Evolutionary conservation across 1,139 yeast species (phyloP), one percentile per base, ranked within the genome.

Genomic region (Taiozyma sp.): DNA sequence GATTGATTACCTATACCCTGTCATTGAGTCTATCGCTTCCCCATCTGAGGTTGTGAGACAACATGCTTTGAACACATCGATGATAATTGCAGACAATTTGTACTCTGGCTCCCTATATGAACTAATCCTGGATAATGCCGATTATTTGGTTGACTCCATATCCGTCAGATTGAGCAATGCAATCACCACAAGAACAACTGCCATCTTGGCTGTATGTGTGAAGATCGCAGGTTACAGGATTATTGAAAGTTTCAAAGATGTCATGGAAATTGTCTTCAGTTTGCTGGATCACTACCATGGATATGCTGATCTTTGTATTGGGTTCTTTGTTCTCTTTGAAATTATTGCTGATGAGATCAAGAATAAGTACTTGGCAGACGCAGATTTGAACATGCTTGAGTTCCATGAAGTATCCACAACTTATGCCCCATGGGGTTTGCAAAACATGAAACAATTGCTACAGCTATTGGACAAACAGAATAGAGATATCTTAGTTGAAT

Each of bases 271-370:
- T 13, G 77, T 90, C 58, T 89, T 93, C 66, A 81, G 84, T 12
- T 70, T 91, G 36, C 73, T 93, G 47, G 98, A 93, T 66, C 75
- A 83, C 44, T 92, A 85, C 60, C 96, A 92, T 69, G 96, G 95
- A 0, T 92, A 93, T 65, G 71, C 82, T 1, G 72, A 75, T 16
- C 70, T 93, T 24, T 84, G 89, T 46, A 84, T 84, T 53, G 91
- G 91, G 0, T 84, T 90, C 53, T 88, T 92, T 57, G 70, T 78
- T 8, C 85, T 89, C 0, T 88, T 92, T 60, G 79, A 78, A 46
- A 84, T 86, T 19, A 68, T 92, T 2, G 75, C 84, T 2, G 69
- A 70, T 19, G 88, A 86, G 61, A 73, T 86, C 13, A 67, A 69
- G 24, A 65, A 66, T 12, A 64, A 70, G 39, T 83, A 76, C 59